These are phyloP conservation scores for Curvularia sp. DNA, from an alignment of 2,329 filamentous ascomycete species.

Conservation along the genomic window DNA sequence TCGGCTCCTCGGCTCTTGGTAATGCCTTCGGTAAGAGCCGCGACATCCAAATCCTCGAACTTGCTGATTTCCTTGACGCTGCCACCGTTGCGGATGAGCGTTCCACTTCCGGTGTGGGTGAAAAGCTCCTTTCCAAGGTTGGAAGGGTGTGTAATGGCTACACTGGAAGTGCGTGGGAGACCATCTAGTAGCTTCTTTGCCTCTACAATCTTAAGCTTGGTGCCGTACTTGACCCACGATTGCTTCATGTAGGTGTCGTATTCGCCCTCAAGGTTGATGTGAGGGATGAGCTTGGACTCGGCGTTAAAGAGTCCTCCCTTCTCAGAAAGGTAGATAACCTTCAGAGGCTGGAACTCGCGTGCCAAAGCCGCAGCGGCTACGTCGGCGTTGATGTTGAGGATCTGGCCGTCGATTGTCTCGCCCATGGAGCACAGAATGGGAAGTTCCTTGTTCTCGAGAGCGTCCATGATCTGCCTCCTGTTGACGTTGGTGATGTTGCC, in stretches of 20 bases:
- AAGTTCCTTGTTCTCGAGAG: conserved; percentile 84
- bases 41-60: conserved; percentile 77
- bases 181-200: conserved; percentile 92
- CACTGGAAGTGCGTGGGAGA: conserved; percentile 88
- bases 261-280: conserved; percentile 96
- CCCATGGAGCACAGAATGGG: conserved; percentile 97
- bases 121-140: conserved; percentile 97
- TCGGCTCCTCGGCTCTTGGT: conserved; percentile 82
- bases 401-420: conserved; percentile 86
- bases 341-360: conserved; percentile 85
- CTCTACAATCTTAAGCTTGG: conserved; percentile 94
- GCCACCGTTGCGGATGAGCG: conserved; percentile 88
- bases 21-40: conserved; percentile 80
- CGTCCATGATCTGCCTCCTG: conserved; percentile 86
- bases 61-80: conserved; percentile 79
- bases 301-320: conserved; percentile 96
- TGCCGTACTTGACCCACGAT: conserved; percentile 94
- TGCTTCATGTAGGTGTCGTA: conserved; percentile 92
- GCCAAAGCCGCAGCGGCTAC: conserved; percentile 94
- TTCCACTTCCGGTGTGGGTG: conserved; percentile 93
- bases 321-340: conserved; percentile 98
- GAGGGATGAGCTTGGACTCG: conserved; percentile 94
- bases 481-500: conserved; percentile 95
- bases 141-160: conserved; percentile 96
- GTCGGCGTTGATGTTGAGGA: conserved; percentile 97